Base-by-base conservation (phyloP, 768 basidiomycete genomes). In the Nevesoporus exiguus region DNA sequence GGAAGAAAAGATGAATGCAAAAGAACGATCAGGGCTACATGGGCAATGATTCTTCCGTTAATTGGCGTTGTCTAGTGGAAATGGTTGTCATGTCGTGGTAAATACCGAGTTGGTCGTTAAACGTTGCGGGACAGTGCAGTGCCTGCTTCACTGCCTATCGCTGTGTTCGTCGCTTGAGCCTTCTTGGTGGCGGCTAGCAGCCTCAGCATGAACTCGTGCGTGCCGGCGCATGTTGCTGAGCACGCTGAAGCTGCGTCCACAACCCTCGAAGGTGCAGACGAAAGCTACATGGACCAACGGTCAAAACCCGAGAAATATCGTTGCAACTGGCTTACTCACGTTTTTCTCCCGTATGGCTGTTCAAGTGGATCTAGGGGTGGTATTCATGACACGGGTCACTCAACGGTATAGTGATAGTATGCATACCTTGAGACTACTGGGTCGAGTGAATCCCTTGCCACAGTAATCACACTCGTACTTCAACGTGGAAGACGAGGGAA, bases 171-270 rank as follows among this genome's bases (percentile, higher is more conserved):
- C 79, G 54, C 74, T 75, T 19, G 73, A 74, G 21, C 66, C 61
- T 47, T 78, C 79, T 51, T 70, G 69, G 45, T 73, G 72, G 52
- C 66, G 68, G 47, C 48, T 61, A 3, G 52, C 50, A 41, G 55
- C 55, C 36, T 72, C 76, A 25, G 71, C 74, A 65, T 91, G 89
- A 13, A 87, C 84, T 51, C 89, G 84, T 55, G 88, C 83, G 68
- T 92, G 90, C 53, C 90, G 78, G 57, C 90, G 85, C 90, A 92
- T 92, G 74, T 92, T 92, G 70, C 88, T 90, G 65, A 90, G 82
- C 47, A 91, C 90, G 64, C 88, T 90, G 71, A 92, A 92, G 66
- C 85, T 83, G 41, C 89, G 85, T 7, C 86, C 85, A 71, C 90
- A 92, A 54, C 80, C 81, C 58, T 85, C 81, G 49, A 83, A 80